A percentile compares a stretch with the other conserved stretches of the same genome.
Conservation (phyloP, 805 yeast species). For the Candida lessepsii region DNA sequence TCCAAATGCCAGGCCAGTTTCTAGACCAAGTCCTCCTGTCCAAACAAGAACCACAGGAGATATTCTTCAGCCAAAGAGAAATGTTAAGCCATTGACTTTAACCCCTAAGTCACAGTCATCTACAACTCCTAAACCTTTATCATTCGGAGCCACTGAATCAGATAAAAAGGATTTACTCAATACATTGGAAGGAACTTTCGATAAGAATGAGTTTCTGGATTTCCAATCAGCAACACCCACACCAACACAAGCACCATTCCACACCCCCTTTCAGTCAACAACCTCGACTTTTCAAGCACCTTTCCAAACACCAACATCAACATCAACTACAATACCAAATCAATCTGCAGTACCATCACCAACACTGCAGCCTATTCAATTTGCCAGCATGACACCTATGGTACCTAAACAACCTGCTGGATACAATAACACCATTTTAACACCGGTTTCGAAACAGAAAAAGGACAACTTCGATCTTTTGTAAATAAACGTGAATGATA, state of each 20-base stretch:
- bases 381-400: slow-evolving; percentile 7
- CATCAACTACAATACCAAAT: background rate
- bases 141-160: slow-evolving; percentile 25
- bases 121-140: slow-evolving; percentile 8
- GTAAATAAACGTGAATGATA: no score
- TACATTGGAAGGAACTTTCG: slow-evolving; percentile 25
- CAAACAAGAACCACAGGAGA: slow-evolving; percentile 5
- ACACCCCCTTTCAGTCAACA: background rate
- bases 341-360: background rate
- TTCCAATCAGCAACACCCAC: slow-evolving; percentile 16
- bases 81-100: slow-evolving; percentile 13
- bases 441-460: slow-evolving; percentile 8
- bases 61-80: slow-evolving; percentile 10
- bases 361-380: background rate
- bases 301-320: background rate
- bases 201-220: slow-evolving; percentile 15
- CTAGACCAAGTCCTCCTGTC: background rate
- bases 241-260: background rate
- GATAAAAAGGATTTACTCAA: slow-evolving; percentile 19
- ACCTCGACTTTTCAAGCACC: background rate
- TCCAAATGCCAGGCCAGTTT: slow-evolving; percentile 1
- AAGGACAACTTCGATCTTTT: slow-evolving; percentile 7
- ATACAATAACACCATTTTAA: slow-evolving; percentile 10
- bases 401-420: slow-evolving; percentile 13
- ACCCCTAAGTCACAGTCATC: slow-evolving; percentile 3